Conservation (phyloP, 352 stramenopile genomes). For the Globisporangium paroecandrum region DNA sequence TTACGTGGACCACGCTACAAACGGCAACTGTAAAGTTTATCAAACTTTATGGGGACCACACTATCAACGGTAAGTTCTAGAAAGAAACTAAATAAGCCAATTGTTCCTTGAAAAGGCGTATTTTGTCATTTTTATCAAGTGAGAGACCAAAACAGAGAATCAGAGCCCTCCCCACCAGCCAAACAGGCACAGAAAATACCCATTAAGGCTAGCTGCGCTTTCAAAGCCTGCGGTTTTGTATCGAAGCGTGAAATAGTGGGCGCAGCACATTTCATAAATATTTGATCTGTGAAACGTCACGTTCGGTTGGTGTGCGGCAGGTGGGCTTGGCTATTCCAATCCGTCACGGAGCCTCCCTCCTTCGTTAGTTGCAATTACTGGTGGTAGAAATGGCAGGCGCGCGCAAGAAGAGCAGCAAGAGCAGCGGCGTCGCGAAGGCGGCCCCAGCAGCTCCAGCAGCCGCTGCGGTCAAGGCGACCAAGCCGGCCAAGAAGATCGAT, state of each 20-base stretch:
- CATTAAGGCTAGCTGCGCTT: neutral
- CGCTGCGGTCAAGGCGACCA: slow-evolving; percentile 1
- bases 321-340: neutral
- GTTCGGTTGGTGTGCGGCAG: slow-evolving; percentile 8
- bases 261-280: neutral
- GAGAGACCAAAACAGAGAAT: neutral
- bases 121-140: no score
- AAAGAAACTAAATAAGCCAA: no score
- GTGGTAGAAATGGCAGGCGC: slow-evolving; percentile 10
- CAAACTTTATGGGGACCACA: no score
- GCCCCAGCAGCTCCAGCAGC: neutral
- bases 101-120: no score
- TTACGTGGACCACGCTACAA: no score
- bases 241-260: neutral
- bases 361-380: slow-evolving; percentile 4
- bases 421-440: neutral
- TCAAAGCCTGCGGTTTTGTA: neutral
- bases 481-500: slow-evolving; percentile 1
- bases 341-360: neutral
- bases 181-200: slow-evolving; percentile 10
- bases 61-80: no score
- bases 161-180: slow-evolving; percentile 29
- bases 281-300: slow-evolving; percentile 34
- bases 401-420: slow-evolving; percentile 16
- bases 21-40: no score